phyloP scores from a whole-genome alignment of 345 rosid species.

The Ailanthus altissimus region DNA sequence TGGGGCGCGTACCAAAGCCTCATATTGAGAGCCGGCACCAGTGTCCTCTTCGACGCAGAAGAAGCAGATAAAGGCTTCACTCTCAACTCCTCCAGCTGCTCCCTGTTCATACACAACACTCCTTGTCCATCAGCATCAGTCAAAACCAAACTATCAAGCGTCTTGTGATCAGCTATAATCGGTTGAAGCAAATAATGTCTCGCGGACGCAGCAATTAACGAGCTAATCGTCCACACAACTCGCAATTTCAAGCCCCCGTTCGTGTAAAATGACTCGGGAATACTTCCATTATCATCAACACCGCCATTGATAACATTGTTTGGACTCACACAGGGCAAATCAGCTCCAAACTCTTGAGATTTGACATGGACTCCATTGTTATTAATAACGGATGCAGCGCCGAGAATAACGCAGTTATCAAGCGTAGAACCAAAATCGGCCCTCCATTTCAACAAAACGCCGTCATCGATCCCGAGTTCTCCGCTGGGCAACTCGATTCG shows the following conservation, averaged over 20 bases:
- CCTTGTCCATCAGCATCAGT: slow-evolving; percentile 94
- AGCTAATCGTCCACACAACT: slow-evolving; percentile 97
- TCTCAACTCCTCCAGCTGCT: slow-evolving; percentile 88
- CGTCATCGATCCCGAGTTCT: slow-evolving; percentile 85
- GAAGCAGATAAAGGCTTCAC: slow-evolving; percentile 91
- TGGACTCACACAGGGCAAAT: slow-evolving; percentile 25
- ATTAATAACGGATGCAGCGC: slow-evolving; percentile 66
- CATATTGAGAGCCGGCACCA: slow-evolving; percentile 92
- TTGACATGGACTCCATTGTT: slow-evolving; percentile 22
- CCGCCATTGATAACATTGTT: slow-evolving; percentile 15
- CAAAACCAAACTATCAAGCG: slow-evolving; percentile 75
- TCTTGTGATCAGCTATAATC: slow-evolving; percentile 83
- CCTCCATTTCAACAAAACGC: slow-evolving; percentile 83
- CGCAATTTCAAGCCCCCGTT: slow-evolving; percentile 87
- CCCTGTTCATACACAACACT: slow-evolving; percentile 84
- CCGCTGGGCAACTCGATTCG: slow-evolving; percentile 89
- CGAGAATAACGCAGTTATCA: slow-evolving; percentile 85
- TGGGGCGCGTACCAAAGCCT: slow-evolving; percentile 94
- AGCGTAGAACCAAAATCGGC: slow-evolving; percentile 96
- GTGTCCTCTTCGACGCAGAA: slow-evolving; percentile 90
- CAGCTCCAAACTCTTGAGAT: slow-evolving; percentile 28
- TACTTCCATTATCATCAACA: slow-evolving; percentile 76
- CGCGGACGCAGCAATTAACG: slow-evolving; percentile 92
- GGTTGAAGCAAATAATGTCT: slow-evolving; percentile 90
- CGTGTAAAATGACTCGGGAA: slow-evolving; percentile 94